Conservation (phyloP, 768 basidiomycete genomes). For the Hypholoma fasciculare region DNA sequence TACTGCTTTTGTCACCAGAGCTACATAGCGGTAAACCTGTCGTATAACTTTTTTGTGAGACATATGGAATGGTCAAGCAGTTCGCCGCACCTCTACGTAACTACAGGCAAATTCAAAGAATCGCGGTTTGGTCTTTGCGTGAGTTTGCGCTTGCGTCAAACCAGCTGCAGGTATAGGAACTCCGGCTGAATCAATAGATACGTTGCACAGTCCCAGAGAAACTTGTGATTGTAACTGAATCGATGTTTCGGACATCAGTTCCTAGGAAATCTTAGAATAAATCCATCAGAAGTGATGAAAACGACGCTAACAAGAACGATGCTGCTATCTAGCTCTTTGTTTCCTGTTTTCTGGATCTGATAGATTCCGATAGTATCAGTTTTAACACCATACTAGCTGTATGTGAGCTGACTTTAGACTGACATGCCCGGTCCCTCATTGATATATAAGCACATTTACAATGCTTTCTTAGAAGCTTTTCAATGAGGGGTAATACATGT, state of each 20-base stretch:
- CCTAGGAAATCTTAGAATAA: conserved; percentile 40
- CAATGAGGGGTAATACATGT: conserved; percentile 49
- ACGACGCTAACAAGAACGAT: conserved; percentile 55
- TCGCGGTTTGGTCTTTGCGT: conserved; percentile 61
- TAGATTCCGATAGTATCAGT: not conserved
- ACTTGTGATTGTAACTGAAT: conserved; percentile 56
- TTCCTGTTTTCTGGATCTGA: conserved; percentile 39
- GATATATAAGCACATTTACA: conserved; percentile 67
- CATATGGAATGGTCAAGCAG: not conserved
- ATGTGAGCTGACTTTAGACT: conserved; percentile 60
- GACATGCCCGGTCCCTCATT: conserved; percentile 66
- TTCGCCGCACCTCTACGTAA: conserved; percentile 52
- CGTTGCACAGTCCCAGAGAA: conserved; percentile 31
- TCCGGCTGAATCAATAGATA: conserved; percentile 55
- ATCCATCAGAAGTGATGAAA: not conserved
- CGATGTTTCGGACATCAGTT: conserved; percentile 73
- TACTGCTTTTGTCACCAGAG: conserved; percentile 61
- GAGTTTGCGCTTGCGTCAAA: conserved; percentile 44
- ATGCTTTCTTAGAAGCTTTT: conserved; percentile 68
- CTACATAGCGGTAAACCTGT: conserved; percentile 73
- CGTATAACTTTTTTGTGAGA: not conserved
- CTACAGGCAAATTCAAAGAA: conserved; percentile 77
- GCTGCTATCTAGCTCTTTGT: conserved; percentile 53
- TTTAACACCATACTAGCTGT: not conserved
- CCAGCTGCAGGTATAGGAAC: conserved; percentile 46